Evolutionary conservation across 768 basidiomycete species (phyloP), one percentile per base, ranked within the genome.

Genomic region (Austroboletus festivus): DNA sequence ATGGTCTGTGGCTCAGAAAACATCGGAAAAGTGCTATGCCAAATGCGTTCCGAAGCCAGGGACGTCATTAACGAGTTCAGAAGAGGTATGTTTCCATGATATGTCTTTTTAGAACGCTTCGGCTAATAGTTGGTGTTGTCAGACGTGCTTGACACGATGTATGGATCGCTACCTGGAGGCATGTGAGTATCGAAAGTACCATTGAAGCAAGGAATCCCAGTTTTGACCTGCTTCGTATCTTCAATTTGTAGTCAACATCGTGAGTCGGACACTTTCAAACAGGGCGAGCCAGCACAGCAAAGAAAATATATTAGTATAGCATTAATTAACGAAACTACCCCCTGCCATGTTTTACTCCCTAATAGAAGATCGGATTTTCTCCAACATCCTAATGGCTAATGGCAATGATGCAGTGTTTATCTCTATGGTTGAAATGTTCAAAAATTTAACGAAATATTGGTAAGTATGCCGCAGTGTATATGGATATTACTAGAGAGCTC

Each of bases 131-230:
- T 55, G 24, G 52, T 34, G 5, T 30, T 23, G 18, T 3, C 49
- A 92, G 90, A 82, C 82, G 22, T 93, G 90, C 58, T 71, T 92
- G 37, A 70, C 79, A 6, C 74, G 81, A 48, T 93, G 90, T 63
- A 72, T 90, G 59, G 87, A 90, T 45, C 80, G 88, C 38, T 93
- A 90, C 62, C 73, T 93, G 73, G 87, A 92, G 68, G 86, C 86
- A 30, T 91, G 89, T 90, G 59, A 71, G 87, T 79, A 44, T 28
- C 3, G 5, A 15, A 10, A 19, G 35, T 37, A 37, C 15, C 26
- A 22, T 21, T 44, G 31, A 21, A 18, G 24, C 19, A 22, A n/a
- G n/a, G n/a, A 28, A 38, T 28, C 16, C n/a, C 15, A 16, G 52
- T 30, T 43, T 47, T 50, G 40, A 59, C 30, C 0, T 12, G 8